phyloP scores from a whole-genome alignment of 345 rosid species.

The Bretschneidera sinensis region DNA sequence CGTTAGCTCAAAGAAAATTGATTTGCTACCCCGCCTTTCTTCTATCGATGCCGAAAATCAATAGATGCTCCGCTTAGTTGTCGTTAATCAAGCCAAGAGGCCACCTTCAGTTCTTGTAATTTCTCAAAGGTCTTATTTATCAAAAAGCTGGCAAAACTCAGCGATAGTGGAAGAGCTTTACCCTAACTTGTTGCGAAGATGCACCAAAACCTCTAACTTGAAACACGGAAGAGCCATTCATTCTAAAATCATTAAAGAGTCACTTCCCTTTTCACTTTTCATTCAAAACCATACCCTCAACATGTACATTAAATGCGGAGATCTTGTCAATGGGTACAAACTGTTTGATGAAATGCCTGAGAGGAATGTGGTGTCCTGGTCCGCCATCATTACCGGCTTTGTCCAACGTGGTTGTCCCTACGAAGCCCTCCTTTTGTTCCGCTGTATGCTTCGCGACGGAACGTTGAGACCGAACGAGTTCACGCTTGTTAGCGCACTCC shows the following conservation, averaged over 20 bases:
- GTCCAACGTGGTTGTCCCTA: slow-evolving; percentile 28
- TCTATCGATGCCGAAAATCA: no score
- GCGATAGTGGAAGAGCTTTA: slow-evolving; percentile 8
- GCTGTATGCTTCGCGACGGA: slow-evolving; percentile 32
- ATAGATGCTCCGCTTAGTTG: slow-evolving; percentile 4
- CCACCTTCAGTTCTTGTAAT: not conserved
- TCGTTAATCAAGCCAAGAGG: not conserved
- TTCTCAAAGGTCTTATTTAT: not conserved
- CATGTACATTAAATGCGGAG: slow-evolving; percentile 34
- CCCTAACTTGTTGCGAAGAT: slow-evolving; percentile 26
- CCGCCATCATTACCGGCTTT: slow-evolving; percentile 39
- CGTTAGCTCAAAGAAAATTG: no score
- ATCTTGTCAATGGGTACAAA: slow-evolving; percentile 17
- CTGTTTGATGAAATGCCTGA: slow-evolving; percentile 52
- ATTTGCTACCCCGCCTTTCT: no score
- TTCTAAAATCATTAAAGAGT: slow-evolving; percentile 30
- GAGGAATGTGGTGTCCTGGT: slow-evolving; percentile 47
- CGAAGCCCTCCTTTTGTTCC: slow-evolving; percentile 32
- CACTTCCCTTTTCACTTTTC: slow-evolving; percentile 25
- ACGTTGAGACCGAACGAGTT: slow-evolving; percentile 38
- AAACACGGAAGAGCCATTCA: slow-evolving; percentile 33
- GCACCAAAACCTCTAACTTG: slow-evolving; percentile 24
- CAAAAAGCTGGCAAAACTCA: not conserved
- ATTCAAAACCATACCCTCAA: slow-evolving; percentile 40
- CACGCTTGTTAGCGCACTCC: slow-evolving; percentile 43